These are phyloP conservation scores for Fraxinus latifolia DNA, from an alignment of 305 asterid genomes.

Conservation along the genomic window DNA sequence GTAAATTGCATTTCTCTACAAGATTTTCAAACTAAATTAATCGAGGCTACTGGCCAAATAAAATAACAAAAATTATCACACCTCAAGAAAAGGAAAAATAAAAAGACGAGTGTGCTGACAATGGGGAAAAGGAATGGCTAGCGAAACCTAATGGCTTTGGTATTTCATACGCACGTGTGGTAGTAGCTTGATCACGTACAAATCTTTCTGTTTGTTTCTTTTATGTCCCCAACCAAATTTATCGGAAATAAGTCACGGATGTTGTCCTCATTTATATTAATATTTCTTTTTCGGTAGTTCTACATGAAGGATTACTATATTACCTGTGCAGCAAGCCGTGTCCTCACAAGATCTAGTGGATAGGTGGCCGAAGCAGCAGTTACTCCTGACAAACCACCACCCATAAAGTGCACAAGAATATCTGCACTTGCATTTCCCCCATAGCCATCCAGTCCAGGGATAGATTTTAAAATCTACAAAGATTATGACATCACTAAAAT, in stretches of 20 bases:
- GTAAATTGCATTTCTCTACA: constrained; percentile 75
- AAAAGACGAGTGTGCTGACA: constrained; percentile 7
- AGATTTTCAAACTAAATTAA: constrained; percentile 21
- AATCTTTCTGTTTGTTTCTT: background rate
- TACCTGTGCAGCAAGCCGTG: constrained; percentile 95
- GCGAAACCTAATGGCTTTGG: background rate
- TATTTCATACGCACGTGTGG: background rate
- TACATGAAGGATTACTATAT: background rate
- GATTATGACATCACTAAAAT: constrained; percentile 3
- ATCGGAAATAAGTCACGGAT: background rate
- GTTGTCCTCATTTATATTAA: background rate
- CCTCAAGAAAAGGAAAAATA: background rate
- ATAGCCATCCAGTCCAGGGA: constrained; percentile 55
- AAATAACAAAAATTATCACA: background rate
- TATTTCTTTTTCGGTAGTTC: background rate
- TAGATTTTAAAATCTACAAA: constrained; percentile 61
- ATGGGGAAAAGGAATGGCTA: constrained; percentile 6
- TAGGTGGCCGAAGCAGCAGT: constrained; percentile 92
- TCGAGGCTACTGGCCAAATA: background rate
- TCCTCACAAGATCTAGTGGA: constrained; percentile 92
- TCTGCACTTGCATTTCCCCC: constrained; percentile 44
- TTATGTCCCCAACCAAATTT: background rate
- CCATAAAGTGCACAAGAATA: constrained; percentile 64
- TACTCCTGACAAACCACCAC: constrained; percentile 93
- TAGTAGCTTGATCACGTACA: background rate